Evolutionary conservation across 208 protist species (phyloP).

Genomic region (Trypanosoma melophagium): DNA sequence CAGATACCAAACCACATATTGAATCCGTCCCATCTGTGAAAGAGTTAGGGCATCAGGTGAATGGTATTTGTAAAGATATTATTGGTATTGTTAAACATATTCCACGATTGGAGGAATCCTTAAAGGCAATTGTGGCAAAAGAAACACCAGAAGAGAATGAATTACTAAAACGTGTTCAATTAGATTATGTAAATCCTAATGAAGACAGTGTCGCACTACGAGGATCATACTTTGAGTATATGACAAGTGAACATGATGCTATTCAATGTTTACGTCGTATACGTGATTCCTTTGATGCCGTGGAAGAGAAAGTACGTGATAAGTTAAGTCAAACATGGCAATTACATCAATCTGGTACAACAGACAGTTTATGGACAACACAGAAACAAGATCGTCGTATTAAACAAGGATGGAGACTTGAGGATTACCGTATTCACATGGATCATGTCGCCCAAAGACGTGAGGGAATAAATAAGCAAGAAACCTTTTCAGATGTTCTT

Average conservation of each 20-base stretch:
- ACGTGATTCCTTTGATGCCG: constrained; percentile 87
- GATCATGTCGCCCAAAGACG: constrained; percentile 92
- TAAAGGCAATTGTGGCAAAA: constrained; percentile 45
- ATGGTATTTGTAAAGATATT: constrained; percentile 90
- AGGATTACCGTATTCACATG: constrained; percentile 95
- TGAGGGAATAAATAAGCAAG: constrained; percentile 94
- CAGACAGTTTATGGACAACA: constrained; percentile 94
- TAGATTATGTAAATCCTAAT: constrained; percentile 63
- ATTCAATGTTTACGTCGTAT: constrained; percentile 90
- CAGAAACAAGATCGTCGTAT: constrained; percentile 92
- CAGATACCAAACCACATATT: constrained; percentile 80
- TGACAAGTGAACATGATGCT: constrained; percentile 94
- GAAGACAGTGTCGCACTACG: constrained; percentile 54
- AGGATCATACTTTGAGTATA: constrained; percentile 94
- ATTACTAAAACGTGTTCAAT: constrained; percentile 41
- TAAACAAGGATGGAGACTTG: constrained; percentile 92
- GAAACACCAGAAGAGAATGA: constrained; percentile 62
- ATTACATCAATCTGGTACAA: constrained; percentile 94
- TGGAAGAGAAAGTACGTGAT: constrained; percentile 92
- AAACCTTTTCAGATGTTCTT: constrained; percentile 92
- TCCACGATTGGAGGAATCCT: constrained; percentile 85
- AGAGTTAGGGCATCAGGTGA: constrained; percentile 88
- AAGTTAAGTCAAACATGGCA: constrained; percentile 95
- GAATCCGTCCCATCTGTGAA: constrained; percentile 90
- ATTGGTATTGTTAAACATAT: constrained; percentile 90